A percentile compares a stretch with the other conserved stretches of the same genome.
Evolutionary conservation across 129 eudicot species (phyloP).

Genomic region (sunflower (Helianthus annuus)): DNA sequence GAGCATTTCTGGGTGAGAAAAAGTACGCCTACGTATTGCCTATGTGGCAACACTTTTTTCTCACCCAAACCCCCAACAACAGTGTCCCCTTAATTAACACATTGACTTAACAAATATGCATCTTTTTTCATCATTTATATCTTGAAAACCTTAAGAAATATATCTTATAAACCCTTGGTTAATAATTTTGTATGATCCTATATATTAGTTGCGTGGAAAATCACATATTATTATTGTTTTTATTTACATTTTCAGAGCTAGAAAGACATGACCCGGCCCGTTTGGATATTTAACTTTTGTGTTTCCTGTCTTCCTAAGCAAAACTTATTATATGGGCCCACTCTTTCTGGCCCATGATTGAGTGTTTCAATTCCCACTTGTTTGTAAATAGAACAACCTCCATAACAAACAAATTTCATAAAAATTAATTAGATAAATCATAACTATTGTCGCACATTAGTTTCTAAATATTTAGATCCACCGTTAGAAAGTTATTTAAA

Average conservation of each 20-base stretch:
- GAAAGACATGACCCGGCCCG: not conserved
- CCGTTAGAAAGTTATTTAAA: no score
- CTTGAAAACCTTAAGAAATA: no score
- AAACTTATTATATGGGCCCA: constrained; percentile 17
- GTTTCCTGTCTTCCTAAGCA: constrained; percentile 32
- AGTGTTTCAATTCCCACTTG: not conserved
- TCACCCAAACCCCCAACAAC: no score
- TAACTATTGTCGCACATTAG: not conserved
- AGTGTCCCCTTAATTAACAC: no score
- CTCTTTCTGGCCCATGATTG: not conserved
- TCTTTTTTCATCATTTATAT: no score
- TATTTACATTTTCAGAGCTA: not conserved
- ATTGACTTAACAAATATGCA: no score
- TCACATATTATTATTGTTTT: not conserved
- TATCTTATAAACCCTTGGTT: not conserved
- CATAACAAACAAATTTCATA: not conserved
- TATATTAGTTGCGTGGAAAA: not conserved
- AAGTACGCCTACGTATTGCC: no score
- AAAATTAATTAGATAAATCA: not conserved
- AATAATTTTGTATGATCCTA: not conserved
- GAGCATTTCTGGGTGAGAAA: no score
- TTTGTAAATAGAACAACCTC: constrained; percentile 13
- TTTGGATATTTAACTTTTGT: constrained; percentile 19
- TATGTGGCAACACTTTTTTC: no score
- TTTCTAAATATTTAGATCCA: not conserved